phyloP scores from a whole-genome alignment of 1,139 yeast genomes.

The Diutina mesorugosa region DNA sequence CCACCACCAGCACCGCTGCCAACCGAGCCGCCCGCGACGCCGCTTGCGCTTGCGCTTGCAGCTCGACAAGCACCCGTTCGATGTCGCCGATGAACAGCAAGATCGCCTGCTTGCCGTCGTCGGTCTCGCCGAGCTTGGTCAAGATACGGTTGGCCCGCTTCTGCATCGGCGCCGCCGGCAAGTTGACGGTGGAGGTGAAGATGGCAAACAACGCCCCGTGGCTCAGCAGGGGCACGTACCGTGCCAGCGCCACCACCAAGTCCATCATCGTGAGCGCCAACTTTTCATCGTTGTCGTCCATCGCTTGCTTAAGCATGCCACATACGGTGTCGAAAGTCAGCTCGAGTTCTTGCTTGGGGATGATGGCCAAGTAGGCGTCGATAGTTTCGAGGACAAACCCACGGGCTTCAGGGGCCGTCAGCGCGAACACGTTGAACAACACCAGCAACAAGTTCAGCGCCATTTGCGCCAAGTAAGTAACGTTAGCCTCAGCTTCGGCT shows the following conservation, averaged over 20 bases:
- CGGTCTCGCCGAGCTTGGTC: constrained; percentile 55
- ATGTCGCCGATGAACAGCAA: constrained; percentile 41
- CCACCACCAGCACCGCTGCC: constrained; percentile 46
- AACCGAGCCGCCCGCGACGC: constrained; percentile 79
- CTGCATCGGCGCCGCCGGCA: constrained; percentile 53
- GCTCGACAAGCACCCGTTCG: constrained; percentile 43
- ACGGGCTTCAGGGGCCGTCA: constrained; percentile 74
- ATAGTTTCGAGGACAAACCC: constrained; percentile 78
- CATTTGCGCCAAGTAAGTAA: constrained; percentile 50
- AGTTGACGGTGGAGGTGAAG: constrained; percentile 53
- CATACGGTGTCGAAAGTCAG: constrained; percentile 81
- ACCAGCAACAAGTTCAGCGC: constrained; percentile 75
- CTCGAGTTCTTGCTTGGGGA: constrained; percentile 54
- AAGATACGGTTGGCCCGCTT: constrained; percentile 83
- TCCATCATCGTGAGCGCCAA: constrained; percentile 84
- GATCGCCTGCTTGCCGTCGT: constrained; percentile 45
- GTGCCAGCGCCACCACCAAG: constrained; percentile 73
- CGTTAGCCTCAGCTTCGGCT: constrained; percentile 38
- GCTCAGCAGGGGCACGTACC: constrained; percentile 59
- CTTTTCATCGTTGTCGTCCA: constrained; percentile 44
- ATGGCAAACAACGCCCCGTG: constrained; percentile 69
- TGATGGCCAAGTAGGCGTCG: constrained; percentile 63
- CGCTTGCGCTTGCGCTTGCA: constrained; percentile 45
- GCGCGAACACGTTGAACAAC: constrained; percentile 80
- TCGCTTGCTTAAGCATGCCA: constrained; percentile 56